Conservation (phyloP, 192 early-diverging fungal species). For the Geranomyces variabilis region DNA sequence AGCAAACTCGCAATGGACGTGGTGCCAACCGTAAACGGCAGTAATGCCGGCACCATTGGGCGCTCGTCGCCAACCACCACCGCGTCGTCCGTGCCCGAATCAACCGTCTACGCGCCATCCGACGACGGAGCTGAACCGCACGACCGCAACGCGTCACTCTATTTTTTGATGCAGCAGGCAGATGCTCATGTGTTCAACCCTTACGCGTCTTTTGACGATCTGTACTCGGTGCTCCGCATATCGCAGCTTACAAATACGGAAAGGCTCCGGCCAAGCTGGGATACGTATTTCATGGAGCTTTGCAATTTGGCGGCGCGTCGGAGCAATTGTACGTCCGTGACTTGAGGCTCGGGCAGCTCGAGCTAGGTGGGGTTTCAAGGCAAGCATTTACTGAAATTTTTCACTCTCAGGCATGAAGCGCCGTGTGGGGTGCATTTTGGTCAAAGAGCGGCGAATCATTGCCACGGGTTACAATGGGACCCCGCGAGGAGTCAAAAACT, state of each 20-base stretch:
- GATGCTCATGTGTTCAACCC: conserved; percentile 71
- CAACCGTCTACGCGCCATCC: conserved; percentile 5
- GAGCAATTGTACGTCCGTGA: conserved; percentile 71
- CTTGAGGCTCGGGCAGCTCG: not conserved
- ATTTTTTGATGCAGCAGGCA: conserved; percentile 43
- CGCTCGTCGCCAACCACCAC: not conserved
- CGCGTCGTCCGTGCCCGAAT: not conserved
- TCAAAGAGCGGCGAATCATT: conserved; percentile 84
- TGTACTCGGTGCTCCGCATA: conserved; percentile 30
- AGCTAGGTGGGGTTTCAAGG: too few species aligned
- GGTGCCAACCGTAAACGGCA: not conserved
- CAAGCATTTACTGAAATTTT: too few species aligned
- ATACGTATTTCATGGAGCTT: conserved; percentile 96
- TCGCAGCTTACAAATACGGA: conserved; percentile 68
- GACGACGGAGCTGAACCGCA: not conserved
- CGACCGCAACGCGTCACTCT: conserved; percentile 2
- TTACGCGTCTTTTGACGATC: conserved; percentile 39
- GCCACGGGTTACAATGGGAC: conserved; percentile 99
- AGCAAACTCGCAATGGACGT: not conserved
- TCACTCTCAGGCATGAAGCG: conserved; percentile 79
- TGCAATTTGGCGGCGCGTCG: conserved; percentile 87
- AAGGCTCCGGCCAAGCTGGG: conserved; percentile 85
- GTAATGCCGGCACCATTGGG: not conserved
- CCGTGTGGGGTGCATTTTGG: conserved; percentile 92
- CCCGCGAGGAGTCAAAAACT: conserved; percentile 88